phyloP scores from a whole-genome alignment of 2,329 filamentous ascomycete genomes.

The Nigrospora osmanthi region DNA sequence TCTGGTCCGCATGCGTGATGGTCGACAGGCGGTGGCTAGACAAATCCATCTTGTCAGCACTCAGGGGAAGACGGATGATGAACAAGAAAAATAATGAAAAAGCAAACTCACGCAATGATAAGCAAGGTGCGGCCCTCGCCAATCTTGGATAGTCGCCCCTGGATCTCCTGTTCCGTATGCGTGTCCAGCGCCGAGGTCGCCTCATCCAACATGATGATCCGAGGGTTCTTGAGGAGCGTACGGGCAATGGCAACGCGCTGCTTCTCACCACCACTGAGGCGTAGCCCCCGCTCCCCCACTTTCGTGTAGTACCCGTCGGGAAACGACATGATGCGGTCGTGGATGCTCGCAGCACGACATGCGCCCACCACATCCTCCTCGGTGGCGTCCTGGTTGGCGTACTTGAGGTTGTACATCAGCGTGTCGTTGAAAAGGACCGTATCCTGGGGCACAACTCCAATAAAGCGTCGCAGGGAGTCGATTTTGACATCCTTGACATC shows the following conservation, averaged over 20 bases:
- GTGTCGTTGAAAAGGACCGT: conserved; percentile 93
- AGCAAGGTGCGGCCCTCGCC: conserved; percentile 84
- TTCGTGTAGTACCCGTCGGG: conserved; percentile 84
- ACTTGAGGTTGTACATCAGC: conserved; percentile 89
- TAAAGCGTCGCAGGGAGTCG: conserved; percentile 82
- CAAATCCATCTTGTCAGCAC: neutral
- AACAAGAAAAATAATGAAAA: neutral
- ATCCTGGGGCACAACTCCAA: conserved; percentile 95
- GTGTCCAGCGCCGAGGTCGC: conserved; percentile 88
- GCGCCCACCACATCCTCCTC: conserved; percentile 77
- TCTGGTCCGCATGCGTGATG: conserved; percentile 79
- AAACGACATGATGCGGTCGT: conserved; percentile 85
- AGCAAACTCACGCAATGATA: conserved; percentile 71
- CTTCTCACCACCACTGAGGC: conserved; percentile 85
- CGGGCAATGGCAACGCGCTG: conserved; percentile 90
- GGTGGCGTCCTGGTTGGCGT: conserved; percentile 73
- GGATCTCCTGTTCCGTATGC: conserved; percentile 88
- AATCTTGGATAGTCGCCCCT: conserved; percentile 74
- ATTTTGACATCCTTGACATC: conserved; percentile 85
- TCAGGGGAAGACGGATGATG: neutral
- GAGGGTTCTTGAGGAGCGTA: conserved; percentile 85
- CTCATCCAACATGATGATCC: conserved; percentile 88
- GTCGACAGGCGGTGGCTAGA: conserved; percentile 70
- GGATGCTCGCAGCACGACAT: conserved; percentile 81
- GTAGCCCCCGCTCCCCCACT: conserved; percentile 81